phyloP scores from a whole-genome alignment of 1,284 basidiomycete species.

The Cryptococcus sp. region DNA sequence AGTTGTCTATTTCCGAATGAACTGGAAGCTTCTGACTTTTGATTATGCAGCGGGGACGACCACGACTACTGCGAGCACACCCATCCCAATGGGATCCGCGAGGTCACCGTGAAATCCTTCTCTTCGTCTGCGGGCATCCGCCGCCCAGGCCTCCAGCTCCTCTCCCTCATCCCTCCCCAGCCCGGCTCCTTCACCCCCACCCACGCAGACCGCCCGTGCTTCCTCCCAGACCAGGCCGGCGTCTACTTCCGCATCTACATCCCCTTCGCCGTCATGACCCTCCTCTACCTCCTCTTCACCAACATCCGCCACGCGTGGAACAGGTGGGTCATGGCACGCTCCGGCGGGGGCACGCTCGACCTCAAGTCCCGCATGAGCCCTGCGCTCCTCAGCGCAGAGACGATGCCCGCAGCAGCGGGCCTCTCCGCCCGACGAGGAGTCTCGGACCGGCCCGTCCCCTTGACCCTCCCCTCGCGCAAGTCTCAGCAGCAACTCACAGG shows the following conservation, averaged over 20 bases:
- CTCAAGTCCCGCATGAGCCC: conserved; percentile 24
- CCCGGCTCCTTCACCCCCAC: conserved; percentile 32
- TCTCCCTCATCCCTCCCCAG: conserved; percentile 62
- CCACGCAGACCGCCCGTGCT: conserved; percentile 59
- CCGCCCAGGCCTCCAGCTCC: conserved; percentile 76
- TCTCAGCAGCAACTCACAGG: conserved; percentile 35
- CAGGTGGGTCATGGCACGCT: conserved; percentile 17
- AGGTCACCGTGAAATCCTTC: conserved; percentile 79
- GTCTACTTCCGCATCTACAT: conserved; percentile 62
- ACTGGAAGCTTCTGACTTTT: neutral
- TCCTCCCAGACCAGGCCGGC: conserved; percentile 64
- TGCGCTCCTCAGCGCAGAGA: conserved; percentile 9
- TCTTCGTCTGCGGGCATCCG: conserved; percentile 74
- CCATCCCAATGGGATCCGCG: conserved; percentile 57
- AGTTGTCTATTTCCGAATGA: conserved; percentile 18
- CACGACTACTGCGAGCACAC: conserved; percentile 80
- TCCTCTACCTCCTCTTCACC: conserved; percentile 44
- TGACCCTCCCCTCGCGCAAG: conserved; percentile 37
- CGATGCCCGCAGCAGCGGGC: conserved; percentile 6
- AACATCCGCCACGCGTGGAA: conserved; percentile 41
- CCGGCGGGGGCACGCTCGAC: conserved; percentile 3
- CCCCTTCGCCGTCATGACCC: conserved; percentile 54
- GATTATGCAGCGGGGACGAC: conserved; percentile 67
- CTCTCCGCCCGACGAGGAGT: conserved; percentile 15
- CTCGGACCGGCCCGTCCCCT: conserved; percentile 30